These are phyloP conservation scores for Raphanus raphanistrum DNA, from an alignment of 345 rosid species.

Conservation along the genomic window DNA sequence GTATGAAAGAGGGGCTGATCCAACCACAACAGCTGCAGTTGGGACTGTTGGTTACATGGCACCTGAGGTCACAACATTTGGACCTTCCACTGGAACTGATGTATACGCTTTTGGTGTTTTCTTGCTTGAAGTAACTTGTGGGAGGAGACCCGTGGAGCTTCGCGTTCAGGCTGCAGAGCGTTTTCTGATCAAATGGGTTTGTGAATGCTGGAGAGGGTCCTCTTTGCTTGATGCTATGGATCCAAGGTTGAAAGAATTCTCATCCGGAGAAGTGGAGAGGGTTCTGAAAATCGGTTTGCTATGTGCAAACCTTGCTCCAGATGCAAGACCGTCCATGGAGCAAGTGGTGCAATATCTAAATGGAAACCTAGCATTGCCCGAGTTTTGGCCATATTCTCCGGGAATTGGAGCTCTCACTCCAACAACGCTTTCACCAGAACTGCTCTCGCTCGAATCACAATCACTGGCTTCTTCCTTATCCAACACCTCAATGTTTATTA, in stretches of 20 bases:
- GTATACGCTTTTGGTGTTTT: constrained; percentile 50
- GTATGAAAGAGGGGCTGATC: constrained; percentile 67
- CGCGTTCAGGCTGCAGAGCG: too few species aligned
- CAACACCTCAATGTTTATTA: constrained; percentile 34
- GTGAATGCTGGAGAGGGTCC: constrained; percentile 40
- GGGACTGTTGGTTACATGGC: constrained; percentile 73
- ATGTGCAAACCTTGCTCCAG: constrained; percentile 41
- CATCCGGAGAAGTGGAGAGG: constrained; percentile 41
- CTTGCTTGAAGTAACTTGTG: constrained; percentile 54
- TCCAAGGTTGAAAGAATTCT: constrained; percentile 40
- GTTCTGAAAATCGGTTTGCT: constrained; percentile 52
- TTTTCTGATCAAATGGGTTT: constrained; percentile 41
- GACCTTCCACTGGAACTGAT: constrained; percentile 45
- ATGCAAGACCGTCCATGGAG: constrained; percentile 46
- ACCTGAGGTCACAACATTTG: constrained; percentile 48
- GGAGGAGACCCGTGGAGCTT: constrained; percentile 52
- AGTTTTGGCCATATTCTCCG: constrained; percentile 30
- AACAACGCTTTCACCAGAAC: constrained; percentile 6
- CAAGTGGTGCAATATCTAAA: constrained; percentile 44
- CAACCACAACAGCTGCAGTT: constrained; percentile 76
- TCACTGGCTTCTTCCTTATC: constrained; percentile 23
- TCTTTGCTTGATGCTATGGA: constrained; percentile 41
- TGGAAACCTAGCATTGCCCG: constrained; percentile 35
- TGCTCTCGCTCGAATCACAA: constrained; percentile 12
- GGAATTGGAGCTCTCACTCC: constrained; percentile 38